Evolutionary conservation across 306 rosid species (phyloP).

Genomic region (Dicorynia guianensis): DNA sequence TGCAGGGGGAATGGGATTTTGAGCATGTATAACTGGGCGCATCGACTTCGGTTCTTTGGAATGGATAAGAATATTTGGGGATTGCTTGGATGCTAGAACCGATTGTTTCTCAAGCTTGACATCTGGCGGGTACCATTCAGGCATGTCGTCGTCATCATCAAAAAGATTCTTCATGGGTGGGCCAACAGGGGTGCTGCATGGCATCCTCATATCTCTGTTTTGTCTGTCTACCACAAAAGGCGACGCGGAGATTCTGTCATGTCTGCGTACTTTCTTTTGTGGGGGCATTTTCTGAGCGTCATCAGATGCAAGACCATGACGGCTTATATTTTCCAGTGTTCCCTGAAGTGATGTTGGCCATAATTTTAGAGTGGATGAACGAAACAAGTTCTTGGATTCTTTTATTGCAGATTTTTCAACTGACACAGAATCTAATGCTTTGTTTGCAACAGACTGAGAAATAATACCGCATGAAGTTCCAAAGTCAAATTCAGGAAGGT

Average conservation of each 20-base stretch:
- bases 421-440: neutral
- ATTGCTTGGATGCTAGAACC: neutral
- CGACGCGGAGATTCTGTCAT: neutral
- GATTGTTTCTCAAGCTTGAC: constrained; percentile 9
- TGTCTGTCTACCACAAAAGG: constrained; percentile 16
- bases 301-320: neutral
- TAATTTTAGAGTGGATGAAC: neutral
- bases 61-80: neutral
- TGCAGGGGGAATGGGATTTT: neutral
- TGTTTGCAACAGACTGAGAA: constrained; percentile 12
- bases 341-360: neutral
- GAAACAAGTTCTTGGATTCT: neutral
- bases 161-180: constrained; percentile 12
- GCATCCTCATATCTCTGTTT: constrained; percentile 8
- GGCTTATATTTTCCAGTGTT: constrained; percentile 25
- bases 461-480: constrained; percentile 11
- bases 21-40: neutral
- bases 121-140: constrained; percentile 38
- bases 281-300: constrained; percentile 18
- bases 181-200: neutral
- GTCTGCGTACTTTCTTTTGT: neutral
- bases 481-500: constrained; percentile 44
- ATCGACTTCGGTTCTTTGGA: neutral
- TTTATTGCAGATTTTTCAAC: neutral
- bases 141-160: constrained; percentile 35